Evolutionary conservation across 2,329 filamentous ascomycete species (phyloP).

Genomic region (Aspergillus nomiae): DNA sequence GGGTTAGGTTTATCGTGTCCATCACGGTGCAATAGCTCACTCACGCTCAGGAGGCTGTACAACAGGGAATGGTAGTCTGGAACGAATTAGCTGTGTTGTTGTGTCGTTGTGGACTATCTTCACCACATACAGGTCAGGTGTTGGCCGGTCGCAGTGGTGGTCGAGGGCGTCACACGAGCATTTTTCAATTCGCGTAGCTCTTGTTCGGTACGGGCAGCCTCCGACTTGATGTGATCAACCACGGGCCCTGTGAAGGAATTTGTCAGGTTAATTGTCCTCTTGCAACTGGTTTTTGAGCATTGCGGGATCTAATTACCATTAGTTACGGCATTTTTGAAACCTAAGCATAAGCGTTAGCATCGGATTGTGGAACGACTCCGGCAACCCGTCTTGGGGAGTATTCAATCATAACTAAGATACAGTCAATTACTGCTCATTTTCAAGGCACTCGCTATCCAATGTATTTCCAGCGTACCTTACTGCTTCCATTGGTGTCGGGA

Average conservation of each 20-base stretch:
- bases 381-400: not conserved
- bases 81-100: slow-evolving; percentile 17
- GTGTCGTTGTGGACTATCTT: not conserved
- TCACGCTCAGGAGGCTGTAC: slow-evolving; percentile 64
- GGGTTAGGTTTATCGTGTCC: slow-evolving; percentile 9
- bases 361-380: slow-evolving; percentile 19
- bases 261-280: slow-evolving; percentile 19
- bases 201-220: slow-evolving; percentile 57
- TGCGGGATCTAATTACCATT: slow-evolving; percentile 21
- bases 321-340: slow-evolving; percentile 27
- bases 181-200: slow-evolving; percentile 62
- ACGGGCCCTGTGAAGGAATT: slow-evolving; percentile 49
- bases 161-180: slow-evolving; percentile 54
- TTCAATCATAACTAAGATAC: not conserved
- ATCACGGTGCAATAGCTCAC: slow-evolving; percentile 24
- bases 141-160: slow-evolving; percentile 61
- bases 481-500: slow-evolving; percentile 37
- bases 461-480: slow-evolving; percentile 37
- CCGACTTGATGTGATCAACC: slow-evolving; percentile 58
- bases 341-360: slow-evolving; percentile 21
- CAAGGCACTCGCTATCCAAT: not conserved
- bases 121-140: slow-evolving; percentile 59
- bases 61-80: slow-evolving; percentile 67
- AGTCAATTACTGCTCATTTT: not conserved
- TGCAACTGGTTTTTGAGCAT: not conserved